Conservation (phyloP, 78 protist species). For the Fonticula alba region DNA sequence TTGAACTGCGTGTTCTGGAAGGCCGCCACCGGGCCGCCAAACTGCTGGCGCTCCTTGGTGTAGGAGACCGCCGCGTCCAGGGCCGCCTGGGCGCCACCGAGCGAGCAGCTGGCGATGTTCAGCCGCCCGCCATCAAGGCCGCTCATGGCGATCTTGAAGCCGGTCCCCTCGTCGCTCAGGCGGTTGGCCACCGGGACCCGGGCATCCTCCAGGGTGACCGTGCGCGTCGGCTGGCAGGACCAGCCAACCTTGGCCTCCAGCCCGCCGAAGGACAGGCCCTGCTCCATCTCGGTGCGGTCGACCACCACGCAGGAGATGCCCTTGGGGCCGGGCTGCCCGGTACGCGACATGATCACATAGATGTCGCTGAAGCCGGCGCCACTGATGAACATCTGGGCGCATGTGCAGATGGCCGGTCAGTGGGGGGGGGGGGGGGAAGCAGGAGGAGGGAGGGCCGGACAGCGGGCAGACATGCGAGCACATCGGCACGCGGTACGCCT, state of each 20-base stretch:
- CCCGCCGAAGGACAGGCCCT: constrained; percentile 56
- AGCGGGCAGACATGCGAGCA: too few species aligned
- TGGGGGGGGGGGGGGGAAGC: too few species aligned
- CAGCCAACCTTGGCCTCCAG: constrained; percentile 63
- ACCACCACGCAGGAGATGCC: constrained; percentile 66
- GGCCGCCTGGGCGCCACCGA: constrained; percentile 65
- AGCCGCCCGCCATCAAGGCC: constrained; percentile 79
- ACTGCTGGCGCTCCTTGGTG: constrained; percentile 51
- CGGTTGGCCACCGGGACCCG: constrained; percentile 50
- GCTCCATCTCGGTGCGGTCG: too few species aligned
- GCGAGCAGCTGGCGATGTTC: constrained; percentile 54
- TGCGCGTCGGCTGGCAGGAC: constrained; percentile 57
- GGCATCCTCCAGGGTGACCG: constrained; percentile 47
- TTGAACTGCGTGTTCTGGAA: constrained; percentile 46
- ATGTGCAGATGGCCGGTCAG: too few species aligned
- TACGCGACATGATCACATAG: constrained; percentile 70
- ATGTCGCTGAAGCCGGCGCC: constrained; percentile 73
- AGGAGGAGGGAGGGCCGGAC: too few species aligned
- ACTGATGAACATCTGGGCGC: constrained; percentile 42
- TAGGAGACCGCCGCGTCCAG: constrained; percentile 38
- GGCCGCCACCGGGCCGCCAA: constrained; percentile 30
- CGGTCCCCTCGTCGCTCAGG: constrained; percentile 69
- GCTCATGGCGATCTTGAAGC: constrained; percentile 82
- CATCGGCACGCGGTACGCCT: too few species aligned
- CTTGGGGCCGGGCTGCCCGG: constrained; percentile 46